Evolutionary conservation across 2,329 filamentous ascomycete genomes (phyloP).

Genomic region (Diaporthe nobilis): DNA sequence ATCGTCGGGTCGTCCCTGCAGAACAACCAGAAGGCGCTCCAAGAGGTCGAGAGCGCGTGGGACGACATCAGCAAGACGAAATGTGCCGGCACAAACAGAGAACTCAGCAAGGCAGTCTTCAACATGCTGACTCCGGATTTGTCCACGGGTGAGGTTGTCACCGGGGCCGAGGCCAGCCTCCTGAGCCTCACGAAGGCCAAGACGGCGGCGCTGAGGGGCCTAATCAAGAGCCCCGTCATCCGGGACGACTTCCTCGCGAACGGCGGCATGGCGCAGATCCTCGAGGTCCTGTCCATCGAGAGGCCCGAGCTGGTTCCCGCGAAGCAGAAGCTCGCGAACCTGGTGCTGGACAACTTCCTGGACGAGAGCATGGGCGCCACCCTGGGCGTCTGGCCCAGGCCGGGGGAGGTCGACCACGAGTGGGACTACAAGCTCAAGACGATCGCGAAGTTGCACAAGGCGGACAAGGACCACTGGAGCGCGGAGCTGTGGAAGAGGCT

Average conservation of each 20-base stretch:
- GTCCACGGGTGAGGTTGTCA: conserved; percentile 42
- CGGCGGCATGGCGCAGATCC: conserved; percentile 67
- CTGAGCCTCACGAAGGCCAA: conserved; percentile 52
- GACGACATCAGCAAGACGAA: conserved; percentile 53
- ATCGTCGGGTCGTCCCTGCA: conserved; percentile 71
- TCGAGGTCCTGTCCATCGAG: conserved; percentile 65
- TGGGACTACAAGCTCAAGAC: conserved; percentile 69
- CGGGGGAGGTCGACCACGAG: conserved; percentile 57
- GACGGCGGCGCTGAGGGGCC: conserved; percentile 67
- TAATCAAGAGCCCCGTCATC: conserved; percentile 68
- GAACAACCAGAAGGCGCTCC: conserved; percentile 75
- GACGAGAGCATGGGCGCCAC: conserved; percentile 74
- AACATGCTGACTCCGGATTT: conserved; percentile 51
- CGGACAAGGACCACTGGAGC: conserved; percentile 61
- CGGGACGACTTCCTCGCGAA: conserved; percentile 68
- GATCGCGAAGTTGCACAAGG: conserved; percentile 55
- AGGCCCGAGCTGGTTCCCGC: conserved; percentile 64
- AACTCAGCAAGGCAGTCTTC: conserved; percentile 58
- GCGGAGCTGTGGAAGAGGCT: conserved; percentile 56
- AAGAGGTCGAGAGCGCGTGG: conserved; percentile 66
- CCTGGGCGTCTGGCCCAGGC: conserved; percentile 68
- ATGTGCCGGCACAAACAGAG: conserved; percentile 51
- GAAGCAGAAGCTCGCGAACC: conserved; percentile 68
- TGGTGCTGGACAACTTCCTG: conserved; percentile 76
- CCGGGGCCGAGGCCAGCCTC: conserved; percentile 39